These are phyloP conservation scores for Sutorius eximius DNA, from an alignment of 1,284 basidiomycete genomes.

Conservation along the genomic window DNA sequence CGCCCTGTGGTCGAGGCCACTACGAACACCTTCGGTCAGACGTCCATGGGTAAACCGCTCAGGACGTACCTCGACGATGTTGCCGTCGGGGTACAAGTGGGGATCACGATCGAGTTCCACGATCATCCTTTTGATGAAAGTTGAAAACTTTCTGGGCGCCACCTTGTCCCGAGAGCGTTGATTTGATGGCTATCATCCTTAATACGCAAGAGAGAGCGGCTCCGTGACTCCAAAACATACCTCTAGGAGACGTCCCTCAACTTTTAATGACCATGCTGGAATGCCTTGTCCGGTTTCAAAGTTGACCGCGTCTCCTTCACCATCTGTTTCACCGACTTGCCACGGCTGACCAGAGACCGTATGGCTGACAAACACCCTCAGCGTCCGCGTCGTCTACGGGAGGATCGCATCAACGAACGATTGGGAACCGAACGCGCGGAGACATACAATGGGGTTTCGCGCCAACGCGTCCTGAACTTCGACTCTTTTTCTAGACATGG, in stretches of 20 bases:
- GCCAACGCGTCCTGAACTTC: slow-evolving; percentile 85
- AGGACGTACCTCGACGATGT: slow-evolving; percentile 66
- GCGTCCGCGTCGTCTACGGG: slow-evolving; percentile 73
- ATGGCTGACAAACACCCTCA: slow-evolving; percentile 89
- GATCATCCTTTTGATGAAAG: slow-evolving; percentile 81
- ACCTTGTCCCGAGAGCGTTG: slow-evolving; percentile 68
- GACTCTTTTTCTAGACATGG: slow-evolving; percentile 84
- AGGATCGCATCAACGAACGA: slow-evolving; percentile 5
- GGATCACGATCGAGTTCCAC: slow-evolving; percentile 89
- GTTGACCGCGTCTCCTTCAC: slow-evolving; percentile 43
- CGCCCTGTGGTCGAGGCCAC: slow-evolving; percentile 68
- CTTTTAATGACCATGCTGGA: slow-evolving; percentile 86
- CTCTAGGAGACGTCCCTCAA: slow-evolving; percentile 88
- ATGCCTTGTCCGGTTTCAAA: slow-evolving; percentile 71
- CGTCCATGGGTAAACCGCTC: neutral
- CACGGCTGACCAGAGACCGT: slow-evolving; percentile 84
- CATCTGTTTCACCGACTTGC: slow-evolving; percentile 54
- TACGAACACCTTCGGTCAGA: slow-evolving; percentile 29
- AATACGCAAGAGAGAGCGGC: neutral
- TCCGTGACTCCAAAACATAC: slow-evolving; percentile 38
- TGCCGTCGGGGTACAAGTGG: slow-evolving; percentile 77
- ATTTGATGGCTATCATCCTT: slow-evolving; percentile 49
- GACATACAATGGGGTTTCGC: slow-evolving; percentile 55
- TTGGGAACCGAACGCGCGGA: neutral
- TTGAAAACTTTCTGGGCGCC: slow-evolving; percentile 79